Conservation (phyloP, 1,284 basidiomycete species). For the Athelia psychrophila region DNA sequence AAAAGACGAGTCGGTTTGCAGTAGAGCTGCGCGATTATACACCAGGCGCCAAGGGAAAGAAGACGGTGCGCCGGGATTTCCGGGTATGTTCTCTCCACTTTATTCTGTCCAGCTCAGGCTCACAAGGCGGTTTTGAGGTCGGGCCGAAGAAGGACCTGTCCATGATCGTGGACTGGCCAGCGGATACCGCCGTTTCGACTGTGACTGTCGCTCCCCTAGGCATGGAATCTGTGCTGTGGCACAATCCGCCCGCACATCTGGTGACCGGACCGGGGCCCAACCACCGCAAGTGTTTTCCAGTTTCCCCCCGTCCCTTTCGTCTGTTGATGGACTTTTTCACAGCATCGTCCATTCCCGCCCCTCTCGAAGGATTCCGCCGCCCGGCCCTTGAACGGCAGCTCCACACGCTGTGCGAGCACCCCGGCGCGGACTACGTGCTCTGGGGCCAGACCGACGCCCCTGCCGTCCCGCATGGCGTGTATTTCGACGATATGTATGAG, state of each 20-base stretch:
- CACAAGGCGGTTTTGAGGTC: conserved; percentile 3
- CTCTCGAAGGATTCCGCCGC: conserved; percentile 5
- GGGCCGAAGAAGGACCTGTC: conserved; percentile 11
- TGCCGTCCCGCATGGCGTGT: conserved; percentile 6
- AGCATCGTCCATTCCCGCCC: background rate
- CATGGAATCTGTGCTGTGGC: too few relatives aligned
- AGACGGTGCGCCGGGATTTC: too few relatives aligned
- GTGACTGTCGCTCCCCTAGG: background rate
- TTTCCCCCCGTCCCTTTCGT: background rate
- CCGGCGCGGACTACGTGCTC: conserved; percentile 11
- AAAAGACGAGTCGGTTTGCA: conserved; percentile 5
- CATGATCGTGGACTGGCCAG: conserved; percentile 8
- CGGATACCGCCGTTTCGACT: background rate
- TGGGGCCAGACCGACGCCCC: conserved; percentile 8
- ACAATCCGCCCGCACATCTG: too few relatives aligned
- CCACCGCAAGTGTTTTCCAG: too few relatives aligned
- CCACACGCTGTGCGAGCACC: conserved; percentile 4
- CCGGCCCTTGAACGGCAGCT: conserved; percentile 9
- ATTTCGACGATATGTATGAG: conserved; percentile 3
- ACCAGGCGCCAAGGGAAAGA: background rate
- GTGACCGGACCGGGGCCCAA: too few relatives aligned
- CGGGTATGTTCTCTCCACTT: background rate
- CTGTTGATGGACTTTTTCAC: background rate
- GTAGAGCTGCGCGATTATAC: conserved; percentile 6
- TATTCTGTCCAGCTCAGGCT: background rate